phyloP scores from a whole-genome alignment of 2,329 filamentous ascomycete genomes.

The Diaporthe sp. region DNA sequence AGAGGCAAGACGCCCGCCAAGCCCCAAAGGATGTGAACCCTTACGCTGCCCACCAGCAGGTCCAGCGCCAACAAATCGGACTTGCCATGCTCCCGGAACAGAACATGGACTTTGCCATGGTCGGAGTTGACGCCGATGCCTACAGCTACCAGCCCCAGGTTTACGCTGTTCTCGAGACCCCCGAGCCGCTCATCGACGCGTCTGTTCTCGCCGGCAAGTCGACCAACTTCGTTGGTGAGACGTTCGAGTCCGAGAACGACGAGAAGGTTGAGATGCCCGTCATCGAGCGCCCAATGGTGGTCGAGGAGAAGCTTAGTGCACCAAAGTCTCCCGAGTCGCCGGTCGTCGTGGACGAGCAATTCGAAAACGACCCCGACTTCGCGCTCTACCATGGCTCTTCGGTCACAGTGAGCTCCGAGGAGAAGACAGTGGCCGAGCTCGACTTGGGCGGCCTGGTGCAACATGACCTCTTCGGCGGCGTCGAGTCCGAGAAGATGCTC shows the following conservation, averaged over 20 bases:
- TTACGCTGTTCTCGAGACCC: conserved; percentile 80
- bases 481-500: conserved; percentile 75
- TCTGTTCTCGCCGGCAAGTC: conserved; percentile 80
- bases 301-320: conserved; percentile 51
- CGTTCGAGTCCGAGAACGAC: conserved; percentile 57
- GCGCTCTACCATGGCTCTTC: conserved; percentile 69
- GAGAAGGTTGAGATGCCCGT: conserved; percentile 71
- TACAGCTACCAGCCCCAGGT: conserved; percentile 78
- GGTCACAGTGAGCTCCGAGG: conserved; percentile 43
- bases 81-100: conserved; percentile 90
- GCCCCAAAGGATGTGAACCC: conserved; percentile 77
- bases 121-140: conserved; percentile 68
- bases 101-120: conserved; percentile 79
- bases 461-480: conserved; percentile 64
- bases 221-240: conserved; percentile 65
- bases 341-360: conserved; percentile 64
- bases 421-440: conserved; percentile 54
- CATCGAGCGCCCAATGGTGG: conserved; percentile 59
- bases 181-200: conserved; percentile 70
- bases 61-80: conserved; percentile 77
- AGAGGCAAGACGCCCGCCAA: conserved; percentile 55
- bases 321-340: conserved; percentile 47
- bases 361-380: conserved; percentile 74
- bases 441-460: conserved; percentile 58
- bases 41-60: conserved; percentile 67